phyloP scores from a whole-genome alignment of 176 grass and related monocot species.

The Paspalum vaginatum region DNA sequence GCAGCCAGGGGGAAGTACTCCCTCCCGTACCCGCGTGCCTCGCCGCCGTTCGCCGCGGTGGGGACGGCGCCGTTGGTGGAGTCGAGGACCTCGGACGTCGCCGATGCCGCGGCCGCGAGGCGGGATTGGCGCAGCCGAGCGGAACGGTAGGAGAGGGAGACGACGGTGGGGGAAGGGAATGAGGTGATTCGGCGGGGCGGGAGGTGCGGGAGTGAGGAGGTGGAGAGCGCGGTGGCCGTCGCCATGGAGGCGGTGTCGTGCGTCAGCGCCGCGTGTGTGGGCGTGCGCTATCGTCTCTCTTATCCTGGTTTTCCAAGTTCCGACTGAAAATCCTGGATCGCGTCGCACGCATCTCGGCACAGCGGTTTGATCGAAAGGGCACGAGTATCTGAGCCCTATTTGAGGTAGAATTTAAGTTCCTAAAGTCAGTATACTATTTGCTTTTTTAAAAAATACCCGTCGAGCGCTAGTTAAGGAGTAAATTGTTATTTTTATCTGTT shows the following conservation, averaged over 20 bases:
- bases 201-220: slow-evolving; percentile 58
- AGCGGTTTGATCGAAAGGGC: slow-evolving; percentile 28
- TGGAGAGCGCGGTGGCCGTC: slow-evolving; percentile 57
- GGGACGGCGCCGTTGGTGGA: slow-evolving; percentile 69
- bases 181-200: slow-evolving; percentile 29
- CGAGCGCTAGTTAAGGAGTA: too few relatives aligned
- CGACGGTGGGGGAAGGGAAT: neutral
- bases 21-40: slow-evolving; percentile 56
- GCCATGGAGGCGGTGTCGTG: slow-evolving; percentile 46
- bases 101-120: slow-evolving; percentile 52
- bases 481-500: too few relatives aligned
- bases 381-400: neutral
- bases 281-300: slow-evolving; percentile 35
- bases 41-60: slow-evolving; percentile 22
- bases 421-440: too few relatives aligned
- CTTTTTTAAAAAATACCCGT: too few relatives aligned
- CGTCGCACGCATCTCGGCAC: slow-evolving; percentile 33
- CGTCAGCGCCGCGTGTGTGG: slow-evolving; percentile 1
- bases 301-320: slow-evolving; percentile 46
- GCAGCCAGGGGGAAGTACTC: slow-evolving; percentile 92
- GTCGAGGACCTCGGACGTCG: slow-evolving; percentile 55
- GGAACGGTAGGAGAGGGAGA: neutral
- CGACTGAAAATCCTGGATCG: slow-evolving; percentile 5
- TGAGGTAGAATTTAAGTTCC: neutral
- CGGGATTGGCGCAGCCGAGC: slow-evolving; percentile 20